These are phyloP conservation scores for Tieghemostelium lacteum DNA, from an alignment of 78 protist genomes.

Conservation along the genomic window DNA sequence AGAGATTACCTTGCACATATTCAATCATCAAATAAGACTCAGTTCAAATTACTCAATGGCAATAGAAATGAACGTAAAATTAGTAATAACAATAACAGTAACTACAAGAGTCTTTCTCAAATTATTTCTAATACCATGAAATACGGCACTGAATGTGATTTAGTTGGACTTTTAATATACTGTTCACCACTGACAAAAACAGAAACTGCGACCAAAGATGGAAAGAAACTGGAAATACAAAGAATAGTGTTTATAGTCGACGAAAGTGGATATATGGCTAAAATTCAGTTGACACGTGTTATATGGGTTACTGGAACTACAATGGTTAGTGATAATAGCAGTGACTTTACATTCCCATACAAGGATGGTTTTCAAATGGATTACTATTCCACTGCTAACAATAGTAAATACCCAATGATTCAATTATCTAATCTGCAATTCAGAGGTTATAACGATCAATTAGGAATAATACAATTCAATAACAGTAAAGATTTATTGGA, in stretches of 20 bases:
- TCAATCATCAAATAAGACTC: neutral
- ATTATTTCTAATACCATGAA: neutral
- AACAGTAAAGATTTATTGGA: neutral
- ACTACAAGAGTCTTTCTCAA: neutral
- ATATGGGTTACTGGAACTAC: neutral
- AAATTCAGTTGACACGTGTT: neutral
- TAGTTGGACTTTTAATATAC: neutral
- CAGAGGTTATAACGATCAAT: constrained; percentile 1
- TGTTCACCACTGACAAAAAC: neutral
- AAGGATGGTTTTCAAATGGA: constrained; percentile 13
- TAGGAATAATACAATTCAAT: neutral
- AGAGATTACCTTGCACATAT: constrained; percentile 1
- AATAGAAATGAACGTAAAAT: neutral
- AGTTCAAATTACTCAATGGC: neutral
- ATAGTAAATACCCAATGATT: constrained; percentile 12
- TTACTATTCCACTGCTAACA: neutral
- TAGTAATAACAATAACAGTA: too few relatives aligned
- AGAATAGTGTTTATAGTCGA: neutral
- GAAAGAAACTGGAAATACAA: constrained; percentile 3
- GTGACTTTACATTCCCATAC: constrained; percentile 6
- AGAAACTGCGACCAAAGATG: neutral
- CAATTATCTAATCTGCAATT: constrained; percentile 42
- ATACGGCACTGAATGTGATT: neutral
- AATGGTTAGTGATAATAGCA: neutral
- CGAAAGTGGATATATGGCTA: constrained; percentile 22